Evolutionary conservation across 192 early-diverging fungal species (phyloP).

Genomic region (Paraglomus brasilianum): DNA sequence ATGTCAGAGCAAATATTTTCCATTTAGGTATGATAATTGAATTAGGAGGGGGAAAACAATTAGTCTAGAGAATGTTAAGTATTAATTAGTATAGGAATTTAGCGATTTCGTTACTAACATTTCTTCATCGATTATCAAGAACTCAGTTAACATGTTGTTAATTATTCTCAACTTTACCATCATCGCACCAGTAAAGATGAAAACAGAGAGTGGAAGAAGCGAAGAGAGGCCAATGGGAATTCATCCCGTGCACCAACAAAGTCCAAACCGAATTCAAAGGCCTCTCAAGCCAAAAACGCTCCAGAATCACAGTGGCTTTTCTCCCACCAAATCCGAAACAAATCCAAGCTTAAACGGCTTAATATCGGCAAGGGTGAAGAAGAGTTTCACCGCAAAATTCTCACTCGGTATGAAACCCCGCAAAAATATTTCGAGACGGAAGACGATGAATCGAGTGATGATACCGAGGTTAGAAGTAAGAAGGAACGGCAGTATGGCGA

Average conservation of each 20-base stretch:
- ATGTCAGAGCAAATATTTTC: constrained; percentile 17
- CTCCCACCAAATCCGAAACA: constrained; percentile 27
- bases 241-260: neutral
- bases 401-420: constrained; percentile 17
- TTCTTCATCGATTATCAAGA: no score
- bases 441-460: neutral
- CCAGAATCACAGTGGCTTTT: constrained; percentile 8
- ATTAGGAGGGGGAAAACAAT: no score
- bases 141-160: no score
- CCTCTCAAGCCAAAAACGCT: neutral
- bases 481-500: no score
- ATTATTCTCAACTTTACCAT: no score
- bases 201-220: constrained; percentile 30
- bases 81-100: no score
- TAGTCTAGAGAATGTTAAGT: no score
- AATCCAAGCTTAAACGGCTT: neutral
- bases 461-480: neutral
- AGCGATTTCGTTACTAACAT: no score
- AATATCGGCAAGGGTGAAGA: constrained; percentile 28
- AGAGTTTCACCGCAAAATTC: constrained; percentile 20
- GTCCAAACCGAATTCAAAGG: neutral
- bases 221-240: constrained; percentile 9
- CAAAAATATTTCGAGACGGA: neutral
- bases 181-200: constrained; percentile 23
- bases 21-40: constrained; percentile 25